phyloP scores from a whole-genome alignment of 2,329 filamentous ascomycete genomes.

The Lasiodiplodia gonubiensis region DNA sequence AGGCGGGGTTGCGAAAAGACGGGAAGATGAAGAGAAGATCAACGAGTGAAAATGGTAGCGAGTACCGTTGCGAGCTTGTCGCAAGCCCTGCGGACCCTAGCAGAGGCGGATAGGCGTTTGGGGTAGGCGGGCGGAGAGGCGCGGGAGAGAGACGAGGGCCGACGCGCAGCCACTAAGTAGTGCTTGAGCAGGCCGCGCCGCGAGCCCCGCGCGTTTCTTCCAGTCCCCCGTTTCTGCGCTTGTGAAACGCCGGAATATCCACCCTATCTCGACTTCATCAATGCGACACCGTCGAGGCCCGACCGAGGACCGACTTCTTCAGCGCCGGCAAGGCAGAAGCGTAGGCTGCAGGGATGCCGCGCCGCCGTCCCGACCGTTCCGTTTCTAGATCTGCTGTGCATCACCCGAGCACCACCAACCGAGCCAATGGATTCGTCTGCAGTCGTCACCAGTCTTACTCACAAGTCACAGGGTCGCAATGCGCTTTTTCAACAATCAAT shows the following conservation, averaged over 20 bases:
- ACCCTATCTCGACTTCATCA: conserved; percentile 16
- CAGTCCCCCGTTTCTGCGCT: neutral
- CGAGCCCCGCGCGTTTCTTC: neutral
- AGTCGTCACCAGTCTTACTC: neutral
- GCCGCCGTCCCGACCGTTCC: conserved; percentile 18
- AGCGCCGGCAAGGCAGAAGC: neutral
- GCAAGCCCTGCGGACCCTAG: conserved; percentile 14
- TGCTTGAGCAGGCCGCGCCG: neutral
- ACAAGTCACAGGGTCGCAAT: neutral
- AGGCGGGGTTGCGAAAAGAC: neutral
- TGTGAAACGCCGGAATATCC: conserved; percentile 11
- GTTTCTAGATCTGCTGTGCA: conserved; percentile 15
- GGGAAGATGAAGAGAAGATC: conserved; percentile 15
- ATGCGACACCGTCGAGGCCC: neutral
- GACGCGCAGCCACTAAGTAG: neutral
- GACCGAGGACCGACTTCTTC: neutral
- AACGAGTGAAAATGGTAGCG: conserved; percentile 30
- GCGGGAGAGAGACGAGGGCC: conserved; percentile 5
- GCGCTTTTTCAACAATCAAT: conserved; percentile 23
- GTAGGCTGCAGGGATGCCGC: neutral
- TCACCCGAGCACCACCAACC: neutral
- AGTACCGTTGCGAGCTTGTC: conserved; percentile 23
- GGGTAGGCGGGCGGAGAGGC: conserved; percentile 13
- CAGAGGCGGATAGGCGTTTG: conserved; percentile 12
- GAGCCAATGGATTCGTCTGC: neutral